These are phyloP conservation scores for Capronia coronata DNA, from an alignment of 2,329 filamentous ascomycete genomes.

Conservation along the genomic window DNA sequence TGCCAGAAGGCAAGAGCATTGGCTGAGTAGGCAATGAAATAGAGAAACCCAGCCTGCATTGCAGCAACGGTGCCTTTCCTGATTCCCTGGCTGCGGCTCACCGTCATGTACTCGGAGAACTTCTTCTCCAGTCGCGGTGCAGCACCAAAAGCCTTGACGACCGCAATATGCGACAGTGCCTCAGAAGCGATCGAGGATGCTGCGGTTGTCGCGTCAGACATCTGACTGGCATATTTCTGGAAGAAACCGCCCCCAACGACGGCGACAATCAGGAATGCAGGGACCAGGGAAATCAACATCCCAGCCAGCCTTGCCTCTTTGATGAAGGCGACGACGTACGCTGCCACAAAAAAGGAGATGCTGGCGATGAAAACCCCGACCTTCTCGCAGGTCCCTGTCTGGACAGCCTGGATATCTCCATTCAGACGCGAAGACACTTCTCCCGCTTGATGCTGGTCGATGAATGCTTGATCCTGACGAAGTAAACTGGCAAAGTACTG, in stretches of 20 bases:
- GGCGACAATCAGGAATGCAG: conserved; percentile 43
- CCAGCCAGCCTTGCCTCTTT: conserved; percentile 42
- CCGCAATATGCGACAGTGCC: conserved; percentile 44
- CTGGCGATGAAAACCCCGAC: conserved; percentile 43
- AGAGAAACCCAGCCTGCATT: conserved; percentile 31
- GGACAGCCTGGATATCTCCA: conserved; percentile 43
- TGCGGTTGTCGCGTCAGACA: conserved; percentile 47
- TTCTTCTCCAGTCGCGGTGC: conserved; percentile 42
- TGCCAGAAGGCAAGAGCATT: conserved; percentile 35
- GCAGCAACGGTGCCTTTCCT: conserved; percentile 31
- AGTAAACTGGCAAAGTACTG: conserved; percentile 30
- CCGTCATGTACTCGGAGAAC: conserved; percentile 29
- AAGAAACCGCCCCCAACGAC: conserved; percentile 41
- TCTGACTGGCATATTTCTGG: conserved; percentile 40
- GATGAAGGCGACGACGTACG: conserved; percentile 46
- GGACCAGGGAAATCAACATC: conserved; percentile 42
- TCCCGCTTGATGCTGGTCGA: conserved; percentile 38
- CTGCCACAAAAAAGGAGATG: conserved; percentile 44
- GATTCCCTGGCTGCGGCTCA: conserved; percentile 29
- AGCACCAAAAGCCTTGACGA: conserved; percentile 49
- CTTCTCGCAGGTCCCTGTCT: conserved; percentile 44
- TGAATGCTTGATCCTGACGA: conserved; percentile 30
- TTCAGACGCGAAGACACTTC: conserved; percentile 44
- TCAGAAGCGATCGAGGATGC: conserved; percentile 55
- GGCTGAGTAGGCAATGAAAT: conserved; percentile 33